Evolutionary conservation across 2,329 filamentous ascomycete species (phyloP).

Genomic region (Claviceps digitariae): DNA sequence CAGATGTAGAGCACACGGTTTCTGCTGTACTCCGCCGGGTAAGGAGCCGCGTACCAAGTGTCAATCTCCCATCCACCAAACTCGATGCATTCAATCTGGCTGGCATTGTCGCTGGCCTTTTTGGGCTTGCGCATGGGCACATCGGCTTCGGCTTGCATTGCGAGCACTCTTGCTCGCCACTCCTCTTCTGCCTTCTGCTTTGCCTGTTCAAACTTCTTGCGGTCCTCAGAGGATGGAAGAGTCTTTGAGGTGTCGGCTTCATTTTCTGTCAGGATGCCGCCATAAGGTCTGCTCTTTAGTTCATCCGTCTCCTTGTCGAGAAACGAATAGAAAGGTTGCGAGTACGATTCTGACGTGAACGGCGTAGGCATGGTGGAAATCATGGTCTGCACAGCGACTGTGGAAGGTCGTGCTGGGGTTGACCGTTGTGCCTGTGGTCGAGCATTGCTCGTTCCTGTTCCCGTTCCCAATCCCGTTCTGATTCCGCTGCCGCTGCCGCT

Average conservation of each 20-base stretch:
- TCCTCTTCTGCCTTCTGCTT: slow-evolving; percentile 85
- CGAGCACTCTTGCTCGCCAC: slow-evolving; percentile 56
- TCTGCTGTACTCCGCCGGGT: slow-evolving; percentile 94
- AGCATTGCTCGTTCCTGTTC: not conserved
- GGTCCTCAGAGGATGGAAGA: slow-evolving; percentile 65
- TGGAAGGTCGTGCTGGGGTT: slow-evolving; percentile 8
- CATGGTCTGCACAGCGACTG: slow-evolving; percentile 5
- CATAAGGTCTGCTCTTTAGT: slow-evolving; percentile 83
- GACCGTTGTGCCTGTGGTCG: slow-evolving; percentile 12
- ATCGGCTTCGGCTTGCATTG: slow-evolving; percentile 50
- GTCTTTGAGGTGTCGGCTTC: slow-evolving; percentile 90
- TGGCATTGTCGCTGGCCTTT: slow-evolving; percentile 74
- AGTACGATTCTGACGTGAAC: slow-evolving; percentile 46
- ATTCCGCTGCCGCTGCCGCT: slow-evolving; percentile 11
- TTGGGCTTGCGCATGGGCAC: slow-evolving; percentile 50
- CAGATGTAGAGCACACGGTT: slow-evolving; percentile 97
- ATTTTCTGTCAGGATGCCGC: slow-evolving; percentile 75
- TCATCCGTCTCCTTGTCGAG: slow-evolving; percentile 84
- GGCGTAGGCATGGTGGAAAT: slow-evolving; percentile 35
- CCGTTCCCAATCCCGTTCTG: not conserved
- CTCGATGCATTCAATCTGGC: slow-evolving; percentile 97
- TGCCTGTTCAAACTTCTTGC: slow-evolving; percentile 77
- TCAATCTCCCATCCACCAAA: slow-evolving; percentile 97
- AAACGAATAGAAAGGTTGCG: slow-evolving; percentile 75
- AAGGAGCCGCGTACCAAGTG: slow-evolving; percentile 97